A percentile compares a stretch with the other conserved stretches of the same genome.
Evolutionary conservation across 2,329 filamentous ascomycete genomes (phyloP).

Genomic region (Zelopaecilomyces penicillatus): DNA sequence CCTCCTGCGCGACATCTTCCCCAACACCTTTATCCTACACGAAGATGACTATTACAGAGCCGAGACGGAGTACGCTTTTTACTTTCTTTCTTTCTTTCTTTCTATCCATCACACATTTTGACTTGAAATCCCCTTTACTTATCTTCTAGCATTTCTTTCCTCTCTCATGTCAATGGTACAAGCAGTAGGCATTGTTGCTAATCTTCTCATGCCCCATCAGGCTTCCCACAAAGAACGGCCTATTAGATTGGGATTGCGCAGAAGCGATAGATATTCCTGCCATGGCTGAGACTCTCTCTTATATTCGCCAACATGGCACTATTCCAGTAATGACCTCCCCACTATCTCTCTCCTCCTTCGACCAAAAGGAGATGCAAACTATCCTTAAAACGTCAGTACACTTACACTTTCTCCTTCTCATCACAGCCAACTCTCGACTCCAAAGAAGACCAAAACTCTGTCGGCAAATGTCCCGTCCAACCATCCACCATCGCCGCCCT

Average conservation of each 20-base stretch:
- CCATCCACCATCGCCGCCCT: constrained; percentile 37
- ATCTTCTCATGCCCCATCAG: constrained; percentile 22
- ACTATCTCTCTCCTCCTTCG: constrained; percentile 12
- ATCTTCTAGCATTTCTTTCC: not conserved
- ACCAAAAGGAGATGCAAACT: constrained; percentile 51
- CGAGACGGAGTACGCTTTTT: constrained; percentile 54
- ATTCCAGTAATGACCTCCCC: constrained; percentile 40
- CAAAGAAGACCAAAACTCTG: constrained; percentile 53
- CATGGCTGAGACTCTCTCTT: constrained; percentile 57
- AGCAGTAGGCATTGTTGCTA: not conserved
- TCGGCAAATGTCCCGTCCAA: constrained; percentile 46
- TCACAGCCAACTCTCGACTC: constrained; percentile 23
- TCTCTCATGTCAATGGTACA: too few relatives aligned
- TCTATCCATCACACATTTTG: not conserved
- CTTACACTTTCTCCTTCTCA: not conserved
- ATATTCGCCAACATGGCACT: constrained; percentile 61
- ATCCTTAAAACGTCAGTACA: too few relatives aligned
- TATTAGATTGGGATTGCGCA: constrained; percentile 89
- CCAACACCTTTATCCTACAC: constrained; percentile 73
- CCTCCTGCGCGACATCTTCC: constrained; percentile 74
- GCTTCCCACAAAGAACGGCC: constrained; percentile 46
- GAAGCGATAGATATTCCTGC: constrained; percentile 64
- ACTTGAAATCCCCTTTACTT: not conserved
- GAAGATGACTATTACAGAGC: constrained; percentile 92
- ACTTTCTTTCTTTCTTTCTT: not conserved